phyloP scores from a whole-genome alignment of 108 stramenopile species.

The Parietichytrium sp. region DNA sequence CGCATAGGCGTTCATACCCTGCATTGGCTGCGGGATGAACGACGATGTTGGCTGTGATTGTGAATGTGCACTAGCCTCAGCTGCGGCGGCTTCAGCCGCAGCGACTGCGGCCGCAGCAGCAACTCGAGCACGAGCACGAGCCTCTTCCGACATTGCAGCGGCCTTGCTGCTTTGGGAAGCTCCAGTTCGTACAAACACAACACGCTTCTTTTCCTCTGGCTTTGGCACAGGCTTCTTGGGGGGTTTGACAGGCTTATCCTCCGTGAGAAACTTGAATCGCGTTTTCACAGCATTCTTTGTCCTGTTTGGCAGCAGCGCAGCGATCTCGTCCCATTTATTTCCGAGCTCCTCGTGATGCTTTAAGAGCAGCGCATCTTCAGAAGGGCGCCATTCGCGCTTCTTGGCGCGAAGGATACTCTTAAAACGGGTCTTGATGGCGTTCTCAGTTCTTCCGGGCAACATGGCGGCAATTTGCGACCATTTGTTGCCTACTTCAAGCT shows the following conservation, averaged over 20 bases:
- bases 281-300: slow-evolving; percentile 30
- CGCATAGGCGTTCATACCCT: not conserved
- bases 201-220: not conserved
- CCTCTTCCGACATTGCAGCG: slow-evolving; percentile 16
- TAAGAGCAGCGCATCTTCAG: slow-evolving; percentile 4
- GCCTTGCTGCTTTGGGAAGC: slow-evolving; percentile 28
- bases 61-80: not conserved
- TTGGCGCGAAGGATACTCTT: slow-evolving; percentile 35
- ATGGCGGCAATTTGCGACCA: slow-evolving; percentile 5
- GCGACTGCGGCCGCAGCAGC: slow-evolving; percentile 21
- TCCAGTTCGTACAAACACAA: slow-evolving; percentile 1
- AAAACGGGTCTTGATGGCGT: slow-evolving; percentile 30
- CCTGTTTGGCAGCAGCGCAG: not conserved
- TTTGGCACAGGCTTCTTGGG: not conserved
- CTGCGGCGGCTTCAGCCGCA: slow-evolving; percentile 7
- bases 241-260: not conserved
- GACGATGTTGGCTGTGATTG: no score
- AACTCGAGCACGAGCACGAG: slow-evolving; percentile 10
- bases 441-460: not conserved
- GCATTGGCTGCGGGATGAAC: no score
- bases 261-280: slow-evolving; percentile 38
- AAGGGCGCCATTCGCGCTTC: slow-evolving; percentile 15
- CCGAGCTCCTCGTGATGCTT: not conserved
- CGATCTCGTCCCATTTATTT: slow-evolving; percentile 28
- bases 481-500: slow-evolving; percentile 25